These are phyloP conservation scores for Acer campestre DNA, from an alignment of 345 rosid species.

Conservation along the genomic window DNA sequence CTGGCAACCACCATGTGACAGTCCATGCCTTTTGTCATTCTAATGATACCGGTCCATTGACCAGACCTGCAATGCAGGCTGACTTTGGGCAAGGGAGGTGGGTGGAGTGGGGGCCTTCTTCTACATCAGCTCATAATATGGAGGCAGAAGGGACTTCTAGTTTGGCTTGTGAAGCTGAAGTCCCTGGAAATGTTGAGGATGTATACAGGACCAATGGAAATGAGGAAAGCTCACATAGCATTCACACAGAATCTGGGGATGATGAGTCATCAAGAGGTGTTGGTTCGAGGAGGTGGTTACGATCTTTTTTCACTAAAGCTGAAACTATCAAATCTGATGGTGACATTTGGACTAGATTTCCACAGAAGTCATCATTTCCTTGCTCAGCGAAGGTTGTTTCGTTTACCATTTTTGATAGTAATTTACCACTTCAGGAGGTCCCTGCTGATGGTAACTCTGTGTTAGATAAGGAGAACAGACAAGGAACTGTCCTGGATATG, in stretches of 20 bases:
- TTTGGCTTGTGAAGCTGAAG: conserved; percentile 38
- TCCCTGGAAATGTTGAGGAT: conserved; percentile 27
- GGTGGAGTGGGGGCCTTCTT: conserved; percentile 89
- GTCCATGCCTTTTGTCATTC: conserved; percentile 80
- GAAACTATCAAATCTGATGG: conserved; percentile 67
- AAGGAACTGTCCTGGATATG: conserved; percentile 29
- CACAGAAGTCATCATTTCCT: conserved; percentile 68
- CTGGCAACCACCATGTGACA: conserved; percentile 60
- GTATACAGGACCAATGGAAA: conserved; percentile 25
- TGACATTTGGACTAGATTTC: conserved; percentile 63
- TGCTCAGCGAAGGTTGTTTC: conserved; percentile 80
- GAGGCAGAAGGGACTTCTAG: conserved; percentile 26
- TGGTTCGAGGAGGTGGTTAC: conserved; percentile 75
- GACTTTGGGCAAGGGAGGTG: conserved; percentile 69
- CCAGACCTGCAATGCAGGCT: conserved; percentile 34
- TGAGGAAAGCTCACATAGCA: conserved; percentile 22
- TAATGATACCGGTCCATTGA: conserved; percentile 34
- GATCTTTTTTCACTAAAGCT: conserved; percentile 62
- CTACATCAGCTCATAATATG: conserved; percentile 25
- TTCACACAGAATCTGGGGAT: conserved; percentile 23
- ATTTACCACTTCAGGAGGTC: conserved; percentile 44
- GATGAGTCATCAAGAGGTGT: conserved; percentile 35
- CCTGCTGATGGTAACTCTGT: conserved; percentile 36
- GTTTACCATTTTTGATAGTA: conserved; percentile 58
- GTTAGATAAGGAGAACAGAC: conserved; percentile 27